Evolutionary conservation across 345 rosid genomes (phyloP), one percentile per base, ranked within the genome.

Genomic region (Citrus reticulata): DNA sequence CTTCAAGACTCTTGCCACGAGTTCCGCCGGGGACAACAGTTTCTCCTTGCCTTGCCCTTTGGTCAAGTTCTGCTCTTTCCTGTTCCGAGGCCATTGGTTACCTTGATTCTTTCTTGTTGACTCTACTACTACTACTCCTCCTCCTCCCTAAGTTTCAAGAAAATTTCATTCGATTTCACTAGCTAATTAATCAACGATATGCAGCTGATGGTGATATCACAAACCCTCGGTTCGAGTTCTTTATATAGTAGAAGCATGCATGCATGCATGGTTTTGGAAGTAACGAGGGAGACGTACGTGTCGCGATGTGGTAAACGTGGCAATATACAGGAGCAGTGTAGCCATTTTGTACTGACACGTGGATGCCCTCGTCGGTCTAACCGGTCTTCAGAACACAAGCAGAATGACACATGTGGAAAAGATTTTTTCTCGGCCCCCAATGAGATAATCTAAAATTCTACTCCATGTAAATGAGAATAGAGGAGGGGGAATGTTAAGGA

Each of bases 1-100:
- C 92, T 79, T 89, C 90, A 13, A 91, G 86, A 85, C 90, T 88
- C 35, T 89, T 89, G 40, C 94, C 92, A 8, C 91, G 86, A 2
- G 91, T 91, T 39, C 94, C 92, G 34, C 90, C 89, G 30, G 86
- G 86, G 24, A 84, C 79, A 14, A 89, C 91, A 1, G 93, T 87
- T 85, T 91, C 92, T 34, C 92, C 95, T 9, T 82, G 82, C 80
- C 83, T 86, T 0, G 90, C 91, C 82, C 75, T 85, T 9, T 70
- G 81, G 65, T 89, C 90, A 8, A 90, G 89, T 51, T 86, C 87
- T 20, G 75, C 78, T 34, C 87, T 79, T 32, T 77, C 76, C 76
- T 92, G 89, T 68, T 81, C 61, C 9, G 89, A 80, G 8, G 90
- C 68, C 34, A 88, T 88, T 61, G 70, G 0, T 9, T 40, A 40